Conservation (phyloP, 1,284 basidiomycete genomes). For the Leccinum angustisporum region DNA sequence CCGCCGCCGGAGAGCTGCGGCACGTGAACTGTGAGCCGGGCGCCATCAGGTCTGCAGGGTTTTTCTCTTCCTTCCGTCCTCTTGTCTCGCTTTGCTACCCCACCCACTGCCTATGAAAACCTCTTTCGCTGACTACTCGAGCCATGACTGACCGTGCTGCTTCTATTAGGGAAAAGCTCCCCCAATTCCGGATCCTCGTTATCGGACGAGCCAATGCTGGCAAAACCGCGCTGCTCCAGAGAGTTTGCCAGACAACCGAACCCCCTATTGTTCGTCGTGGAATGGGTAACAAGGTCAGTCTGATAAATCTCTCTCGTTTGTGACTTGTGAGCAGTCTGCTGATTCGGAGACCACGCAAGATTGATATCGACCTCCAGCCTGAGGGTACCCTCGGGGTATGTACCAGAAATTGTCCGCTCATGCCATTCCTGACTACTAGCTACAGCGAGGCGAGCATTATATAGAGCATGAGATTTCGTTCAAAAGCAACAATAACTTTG, state of each 20-base stretch:
- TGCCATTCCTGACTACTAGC: background rate
- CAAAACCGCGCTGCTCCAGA: conserved; percentile 18
- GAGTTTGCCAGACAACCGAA: conserved; percentile 14
- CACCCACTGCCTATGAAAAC: too few species aligned
- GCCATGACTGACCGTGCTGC: background rate
- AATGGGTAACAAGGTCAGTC: conserved; percentile 2
- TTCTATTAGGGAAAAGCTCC: background rate
- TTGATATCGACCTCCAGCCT: background rate
- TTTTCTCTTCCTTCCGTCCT: too few species aligned
- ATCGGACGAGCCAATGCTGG: conserved; percentile 9
- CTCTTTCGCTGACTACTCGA: background rate
- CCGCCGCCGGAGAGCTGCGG: too few species aligned
- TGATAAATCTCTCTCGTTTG: background rate
- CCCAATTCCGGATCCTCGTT: background rate
- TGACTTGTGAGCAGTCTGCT: background rate
- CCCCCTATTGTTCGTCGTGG: conserved; percentile 7
- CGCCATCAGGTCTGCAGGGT: too few species aligned
- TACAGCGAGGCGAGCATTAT: conserved; percentile 33
- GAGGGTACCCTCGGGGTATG: background rate
- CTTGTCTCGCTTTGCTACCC: too few species aligned
- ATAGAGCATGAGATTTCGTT: conserved; percentile 36
- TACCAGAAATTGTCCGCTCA: background rate
- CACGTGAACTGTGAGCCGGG: too few species aligned
- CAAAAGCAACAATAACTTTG: conserved; percentile 14
- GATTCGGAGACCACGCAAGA: background rate